Conservation (phyloP, 1,284 basidiomycete genomes). For the Amylostereum areolatum region DNA sequence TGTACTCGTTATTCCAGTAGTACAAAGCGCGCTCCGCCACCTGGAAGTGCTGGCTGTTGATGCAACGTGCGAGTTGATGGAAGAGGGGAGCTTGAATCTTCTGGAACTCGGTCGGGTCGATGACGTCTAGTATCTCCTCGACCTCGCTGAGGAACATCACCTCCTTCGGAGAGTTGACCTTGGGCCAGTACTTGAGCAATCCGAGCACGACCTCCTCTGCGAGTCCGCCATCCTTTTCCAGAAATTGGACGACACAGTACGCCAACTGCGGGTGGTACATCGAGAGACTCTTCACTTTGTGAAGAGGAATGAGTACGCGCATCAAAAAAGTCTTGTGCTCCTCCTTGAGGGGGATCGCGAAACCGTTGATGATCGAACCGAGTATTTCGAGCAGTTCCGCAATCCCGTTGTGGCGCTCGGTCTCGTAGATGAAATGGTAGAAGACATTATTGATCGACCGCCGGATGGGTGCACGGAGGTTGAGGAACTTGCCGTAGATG, state of each 20-base stretch:
- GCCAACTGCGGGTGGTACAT: slow-evolving; percentile 98
- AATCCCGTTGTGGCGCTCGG: slow-evolving; percentile 98
- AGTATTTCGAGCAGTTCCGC: slow-evolving; percentile 98
- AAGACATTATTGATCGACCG: slow-evolving; percentile 99
- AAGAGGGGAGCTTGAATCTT: slow-evolving; percentile 95
- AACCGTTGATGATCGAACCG: slow-evolving; percentile 99
- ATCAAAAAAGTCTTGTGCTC: slow-evolving; percentile 99
- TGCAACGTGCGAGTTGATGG: slow-evolving; percentile 92
- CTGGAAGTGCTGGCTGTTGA: slow-evolving; percentile 99
- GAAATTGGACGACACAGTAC: slow-evolving; percentile 98
- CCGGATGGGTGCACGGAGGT: slow-evolving; percentile 96
- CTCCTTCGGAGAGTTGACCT: slow-evolving; percentile 99
- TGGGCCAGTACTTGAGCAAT: slow-evolving; percentile 96
- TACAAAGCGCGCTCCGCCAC: slow-evolving; percentile 91
- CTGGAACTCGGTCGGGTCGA: slow-evolving; percentile 94
- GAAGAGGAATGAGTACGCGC: slow-evolving; percentile 91
- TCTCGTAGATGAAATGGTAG: slow-evolving; percentile 98
- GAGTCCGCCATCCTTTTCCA: slow-evolving; percentile 92
- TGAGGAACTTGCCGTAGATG: slow-evolving; percentile 99
- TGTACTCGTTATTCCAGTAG: slow-evolving; percentile 99
- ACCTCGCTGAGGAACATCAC: slow-evolving; percentile 99
- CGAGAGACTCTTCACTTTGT: slow-evolving; percentile 96
- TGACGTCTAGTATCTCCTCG: slow-evolving; percentile 98
- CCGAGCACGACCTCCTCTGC: slow-evolving; percentile 97
- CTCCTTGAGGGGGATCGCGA: slow-evolving; percentile 96